Base-by-base conservation (phyloP, 805 yeast genomes). In the Saccharomyces kudriavzevii region DNA sequence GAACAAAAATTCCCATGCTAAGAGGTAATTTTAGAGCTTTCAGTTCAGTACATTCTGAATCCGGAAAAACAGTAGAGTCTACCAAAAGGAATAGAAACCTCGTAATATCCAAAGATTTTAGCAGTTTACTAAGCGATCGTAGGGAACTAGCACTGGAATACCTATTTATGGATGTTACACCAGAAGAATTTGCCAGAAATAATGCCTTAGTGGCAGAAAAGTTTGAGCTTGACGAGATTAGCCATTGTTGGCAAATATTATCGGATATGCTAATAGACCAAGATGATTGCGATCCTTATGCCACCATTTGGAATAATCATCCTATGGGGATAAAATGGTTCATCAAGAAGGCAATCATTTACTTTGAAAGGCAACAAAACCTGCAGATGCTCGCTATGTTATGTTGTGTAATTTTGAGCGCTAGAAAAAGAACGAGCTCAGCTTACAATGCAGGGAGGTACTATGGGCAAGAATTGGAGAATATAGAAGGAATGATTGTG, bases 311-410 rank as follows among this genome's bases (percentile, higher is more conserved):
- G 97, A 92, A 92, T 0, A 70, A 78, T 4, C 95, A 88, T 65
- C 91, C 90, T 0, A 79, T 85, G 65, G 96, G 96, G 1, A 76
- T 82, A 43, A 60, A 75, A 11, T 81, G 89, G 87, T 71, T 89
- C 24, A 75, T 89, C 0, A 75, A 75, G 26, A 80, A 81, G 55
- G 72, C 89, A 43, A 74, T 91, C 62, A 63, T 67, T 0, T 84
- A 84, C 60, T 89, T 84, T 64, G 94, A 85, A 60, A 70, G 62
- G 31, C 63, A 74, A 45, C 82, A 84, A 1, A 85, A 92, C 62
- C 70, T 89, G 27, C 97, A 92, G 67, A 89, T 92, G 96, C 72
- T 91, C 25, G 96, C 96, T 0, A 87, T 88, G 89, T 69, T 90
- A 58, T 80, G 92, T 3, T 88, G 96, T 69, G 76, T 89, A 4